Evolutionary conservation across 331 rosid genomes (phyloP).

Genomic region (Cydonia oblonga): DNA sequence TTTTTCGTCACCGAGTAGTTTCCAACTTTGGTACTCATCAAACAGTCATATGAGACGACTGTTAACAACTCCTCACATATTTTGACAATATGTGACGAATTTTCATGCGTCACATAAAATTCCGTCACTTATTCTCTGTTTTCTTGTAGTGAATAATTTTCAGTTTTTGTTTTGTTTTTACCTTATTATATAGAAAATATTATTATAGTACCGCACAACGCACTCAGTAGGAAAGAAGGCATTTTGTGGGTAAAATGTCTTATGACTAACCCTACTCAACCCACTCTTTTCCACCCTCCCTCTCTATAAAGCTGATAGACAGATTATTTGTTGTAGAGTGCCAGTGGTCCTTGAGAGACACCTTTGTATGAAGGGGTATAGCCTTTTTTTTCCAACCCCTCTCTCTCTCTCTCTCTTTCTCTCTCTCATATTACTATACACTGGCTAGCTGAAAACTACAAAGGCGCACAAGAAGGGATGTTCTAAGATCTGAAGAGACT

Average conservation of each 20-base stretch:
- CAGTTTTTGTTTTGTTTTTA: constrained; percentile 9
- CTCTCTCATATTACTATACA: background rate
- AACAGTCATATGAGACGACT: too few species aligned
- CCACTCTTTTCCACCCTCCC: constrained; percentile 5
- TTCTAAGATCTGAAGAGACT: background rate
- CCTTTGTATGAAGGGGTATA: constrained; percentile 22
- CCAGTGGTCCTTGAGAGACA: constrained; percentile 53
- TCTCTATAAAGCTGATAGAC: constrained; percentile 65
- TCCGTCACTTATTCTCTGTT: too few species aligned
- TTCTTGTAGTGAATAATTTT: background rate
- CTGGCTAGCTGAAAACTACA: background rate
- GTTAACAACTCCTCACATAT: too few species aligned
- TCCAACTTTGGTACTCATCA: too few species aligned
- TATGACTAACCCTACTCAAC: constrained; percentile 38
- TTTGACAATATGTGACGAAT: too few species aligned
- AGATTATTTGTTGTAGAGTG: constrained; percentile 43
- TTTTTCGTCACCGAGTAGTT: too few species aligned
- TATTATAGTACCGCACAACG: constrained; percentile 56
- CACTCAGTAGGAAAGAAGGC: constrained; percentile 61
- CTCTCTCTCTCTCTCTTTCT: background rate
- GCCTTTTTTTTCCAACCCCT: constrained; percentile 8
- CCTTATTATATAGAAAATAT: constrained; percentile 17
- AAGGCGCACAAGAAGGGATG: background rate
- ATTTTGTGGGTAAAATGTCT: constrained; percentile 37
- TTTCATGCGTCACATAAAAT: too few species aligned